phyloP scores from a whole-genome alignment of 345 rosid genomes.

The Euphorbia tirucalli region DNA sequence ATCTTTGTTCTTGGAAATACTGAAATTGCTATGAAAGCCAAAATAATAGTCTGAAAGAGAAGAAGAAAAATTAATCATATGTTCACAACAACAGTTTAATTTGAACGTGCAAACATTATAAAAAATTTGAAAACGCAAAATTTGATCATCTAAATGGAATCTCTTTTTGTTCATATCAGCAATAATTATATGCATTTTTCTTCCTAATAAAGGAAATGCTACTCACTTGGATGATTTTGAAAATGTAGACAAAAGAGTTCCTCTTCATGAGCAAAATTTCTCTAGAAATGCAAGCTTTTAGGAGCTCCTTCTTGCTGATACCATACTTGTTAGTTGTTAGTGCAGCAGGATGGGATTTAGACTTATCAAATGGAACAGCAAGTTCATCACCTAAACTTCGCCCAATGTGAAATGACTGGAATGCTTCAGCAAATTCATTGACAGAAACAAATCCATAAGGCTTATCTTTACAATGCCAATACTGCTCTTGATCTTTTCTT shows the following conservation, averaged over 20 bases:
- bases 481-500: no score
- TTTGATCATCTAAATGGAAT: no score
- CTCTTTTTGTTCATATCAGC: no score
- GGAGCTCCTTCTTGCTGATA: constrained; percentile 51
- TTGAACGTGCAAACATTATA: neutral
- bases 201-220: neutral
- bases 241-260: constrained; percentile 72
- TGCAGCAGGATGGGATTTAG: constrained; percentile 72
- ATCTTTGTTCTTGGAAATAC: constrained; percentile 60
- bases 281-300: constrained; percentile 71
- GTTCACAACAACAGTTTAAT: neutral
- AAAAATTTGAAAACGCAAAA: no score
- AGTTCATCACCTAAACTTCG: no score
- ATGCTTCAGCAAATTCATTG: no score
- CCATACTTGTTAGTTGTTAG: constrained; percentile 66
- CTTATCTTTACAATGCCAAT: no score
- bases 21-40: constrained; percentile 58
- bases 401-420: no score
- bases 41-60: constrained; percentile 48
- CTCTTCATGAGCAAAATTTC: constrained; percentile 87
- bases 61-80: neutral
- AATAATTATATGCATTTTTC: neutral
- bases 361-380: constrained; percentile 68
- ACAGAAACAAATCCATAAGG: no score
- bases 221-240: constrained; percentile 49